Base-by-base conservation (phyloP, 768 basidiomycete species). In the Hysterangium stoloniferum region DNA sequence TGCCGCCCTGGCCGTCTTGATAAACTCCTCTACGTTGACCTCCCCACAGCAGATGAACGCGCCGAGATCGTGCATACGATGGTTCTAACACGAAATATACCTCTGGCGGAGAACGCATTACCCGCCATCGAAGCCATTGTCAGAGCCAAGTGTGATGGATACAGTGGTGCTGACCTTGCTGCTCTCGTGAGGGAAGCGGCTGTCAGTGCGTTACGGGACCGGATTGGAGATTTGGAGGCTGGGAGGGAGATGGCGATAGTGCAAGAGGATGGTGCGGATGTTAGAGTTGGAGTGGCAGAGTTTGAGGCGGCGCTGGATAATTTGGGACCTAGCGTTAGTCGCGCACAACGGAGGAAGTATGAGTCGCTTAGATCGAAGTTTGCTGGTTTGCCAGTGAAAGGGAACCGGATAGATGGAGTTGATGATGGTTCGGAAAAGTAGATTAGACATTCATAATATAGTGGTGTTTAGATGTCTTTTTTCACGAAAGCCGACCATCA, bases 1-100 rank as follows among this genome's bases (percentile, higher is more conserved):
- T 89, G 91, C 47, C 86, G 93, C n/a, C 94, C 94, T 0, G 93
- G 94, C 0, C 79, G 94, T 8, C 76, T 97, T 9, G 94, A 96
- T 69, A 96, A 96, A 64, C 75, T 95, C 4, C 74, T 96, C 36
- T 97, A 93, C 59, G 91, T 96, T 59, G 93, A 95, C 65, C 73
- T 95, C 0, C 94, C 93, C 19, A 68, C 73, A 0, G 56, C 81
- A 0, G 61, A 67, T 25, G 94, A 94, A 64, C 81, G 92, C 19
- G 78, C 74, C 5, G 93, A 96, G 63, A 95, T 97, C 54, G 63
- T 93, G 41, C 74, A 80, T 37, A 93, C 90, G 4, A 71, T 94
- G 59, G 61, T 68, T 11, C 37, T 28, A 22, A 72, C 75, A 31
- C 72, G 82, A 29, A 76, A 77, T 43, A 78, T 94, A 0, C 92